Evolutionary conservation across 2,329 filamentous ascomycete genomes (phyloP), one percentile per base, ranked within the genome.

Genomic region (Epichloe scottii): DNA sequence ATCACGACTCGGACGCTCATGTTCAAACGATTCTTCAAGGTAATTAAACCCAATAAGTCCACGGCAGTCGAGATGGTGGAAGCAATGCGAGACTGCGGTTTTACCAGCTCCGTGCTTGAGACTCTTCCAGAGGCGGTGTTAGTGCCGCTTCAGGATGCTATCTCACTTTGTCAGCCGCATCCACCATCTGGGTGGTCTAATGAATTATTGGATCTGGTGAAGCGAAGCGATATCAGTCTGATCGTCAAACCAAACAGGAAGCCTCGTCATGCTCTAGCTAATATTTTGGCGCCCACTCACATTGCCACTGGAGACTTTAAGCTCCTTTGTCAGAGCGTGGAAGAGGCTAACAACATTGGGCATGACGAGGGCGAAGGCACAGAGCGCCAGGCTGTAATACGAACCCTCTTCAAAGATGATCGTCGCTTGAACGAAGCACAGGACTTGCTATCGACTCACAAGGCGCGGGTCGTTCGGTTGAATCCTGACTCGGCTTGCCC

Each of bases 331-430:
- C 76, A 81, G 53, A 78, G 75, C 39, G 71, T 79, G 1, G 82
- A 88, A 43, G 75, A 81, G 39, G 71, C 77, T 51, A 76, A 71
- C 51, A 72, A 68, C 43, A 77, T 79, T 43, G 77, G 81, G 0
- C 81, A 85, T 50, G 85, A 93, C 56, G 88, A 88, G 45, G 84
- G 85, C 5, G 85, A 89, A 51, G 90, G 93, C 63, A 85, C 84
- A 34, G 88, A 95, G 61, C 81, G 89, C 30, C 83, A 91, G 64
- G 78, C 84, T 10, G 82, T 97, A 7, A 94, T 93, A 33, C 82
- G 84, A 48, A 74, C 93, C 8, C 84, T 98, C 30, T 98, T 97
- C 75, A 84, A 83, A 53, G 89, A 97, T 57, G 93, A 98, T 61
- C 82, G 89, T 53, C 84, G 93, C 37, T 83, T 95, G 51, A 83